These are phyloP conservation scores for Monilinia vaccinii-corymbosi DNA, from an alignment of 2,329 filamentous ascomycete genomes.

Conservation along the genomic window DNA sequence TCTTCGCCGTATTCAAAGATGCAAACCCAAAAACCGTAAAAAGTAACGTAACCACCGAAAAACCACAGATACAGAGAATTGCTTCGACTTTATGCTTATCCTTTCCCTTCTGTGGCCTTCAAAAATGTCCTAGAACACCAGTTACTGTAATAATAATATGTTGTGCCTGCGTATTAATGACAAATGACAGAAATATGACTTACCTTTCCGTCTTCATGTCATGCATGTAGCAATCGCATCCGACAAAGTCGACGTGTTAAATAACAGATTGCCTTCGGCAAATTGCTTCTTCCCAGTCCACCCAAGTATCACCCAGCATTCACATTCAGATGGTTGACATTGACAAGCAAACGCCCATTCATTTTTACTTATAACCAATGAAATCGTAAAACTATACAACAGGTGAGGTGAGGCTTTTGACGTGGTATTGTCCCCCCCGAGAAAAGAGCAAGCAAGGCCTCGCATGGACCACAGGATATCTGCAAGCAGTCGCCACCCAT, in stretches of 20 bases:
- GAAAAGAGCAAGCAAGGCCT: slow-evolving; percentile 15
- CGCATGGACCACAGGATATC: slow-evolving; percentile 13
- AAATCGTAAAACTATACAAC: slow-evolving; percentile 17
- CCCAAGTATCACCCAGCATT: slow-evolving; percentile 7
- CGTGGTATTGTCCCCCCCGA: slow-evolving; percentile 16
- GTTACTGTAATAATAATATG: slow-evolving; percentile 3
- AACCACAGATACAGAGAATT: background rate
- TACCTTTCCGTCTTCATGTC: slow-evolving; percentile 18
- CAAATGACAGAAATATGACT: slow-evolving; percentile 14
- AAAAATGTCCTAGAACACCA: background rate
- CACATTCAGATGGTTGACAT: slow-evolving; percentile 14
- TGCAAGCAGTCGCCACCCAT: slow-evolving; percentile 12
- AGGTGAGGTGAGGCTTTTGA: slow-evolving; percentile 13
- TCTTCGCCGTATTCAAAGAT: background rate
- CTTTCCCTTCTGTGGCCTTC: background rate
- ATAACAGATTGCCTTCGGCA: slow-evolving; percentile 11
- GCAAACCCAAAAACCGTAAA: background rate
- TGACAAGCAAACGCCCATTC: slow-evolving; percentile 19
- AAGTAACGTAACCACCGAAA: slow-evolving; percentile 6
- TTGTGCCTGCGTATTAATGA: background rate
- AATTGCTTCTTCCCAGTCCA: slow-evolving; percentile 8
- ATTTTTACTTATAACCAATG: slow-evolving; percentile 18
- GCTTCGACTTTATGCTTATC: slow-evolving; percentile 6
- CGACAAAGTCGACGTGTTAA: slow-evolving; percentile 15
- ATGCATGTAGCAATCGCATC: slow-evolving; percentile 15